A percentile compares a stretch with the other conserved stretches of the same genome.
phyloP scores from a whole-genome alignment of 176 grass and related monocot genomes.

The Avena eriantha region DNA sequence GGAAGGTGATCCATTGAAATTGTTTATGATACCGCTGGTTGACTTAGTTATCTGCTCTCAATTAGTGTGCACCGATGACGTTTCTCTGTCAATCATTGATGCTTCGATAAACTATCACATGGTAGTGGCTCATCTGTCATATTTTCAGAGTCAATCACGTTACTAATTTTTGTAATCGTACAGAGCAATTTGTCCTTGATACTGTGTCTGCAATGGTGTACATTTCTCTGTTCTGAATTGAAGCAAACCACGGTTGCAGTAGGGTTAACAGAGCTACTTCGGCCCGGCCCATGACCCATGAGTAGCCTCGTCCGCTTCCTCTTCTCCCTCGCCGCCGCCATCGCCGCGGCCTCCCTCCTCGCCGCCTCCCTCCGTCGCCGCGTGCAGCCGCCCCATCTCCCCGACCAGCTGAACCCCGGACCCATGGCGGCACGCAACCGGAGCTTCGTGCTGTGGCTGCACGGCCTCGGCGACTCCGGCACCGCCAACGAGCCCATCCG shows the following conservation, averaged over 20 bases:
- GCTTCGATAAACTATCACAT: background rate
- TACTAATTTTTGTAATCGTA: background rate
- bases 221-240: background rate
- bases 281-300: constrained; percentile 49
- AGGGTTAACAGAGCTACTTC: background rate
- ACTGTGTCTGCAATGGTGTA: background rate
- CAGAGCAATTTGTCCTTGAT: background rate
- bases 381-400: constrained; percentile 15
- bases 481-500: constrained; percentile 90
- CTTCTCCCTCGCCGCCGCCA: constrained; percentile 54
- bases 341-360: constrained; percentile 57
- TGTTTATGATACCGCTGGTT: background rate
- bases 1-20: constrained; percentile 3
- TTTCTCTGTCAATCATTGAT: background rate
- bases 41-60: background rate
- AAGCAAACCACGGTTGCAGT: background rate
- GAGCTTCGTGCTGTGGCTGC: constrained; percentile 90
- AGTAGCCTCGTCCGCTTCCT: constrained; percentile 44
- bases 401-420: background rate
- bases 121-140: background rate
- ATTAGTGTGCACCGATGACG: background rate
- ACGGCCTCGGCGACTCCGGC: constrained; percentile 92
- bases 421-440: constrained; percentile 50
- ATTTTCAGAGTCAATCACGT: background rate
- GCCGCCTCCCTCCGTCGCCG: constrained; percentile 44